Conservation (phyloP, 345 rosid genomes). For the Salix dunnii region DNA sequence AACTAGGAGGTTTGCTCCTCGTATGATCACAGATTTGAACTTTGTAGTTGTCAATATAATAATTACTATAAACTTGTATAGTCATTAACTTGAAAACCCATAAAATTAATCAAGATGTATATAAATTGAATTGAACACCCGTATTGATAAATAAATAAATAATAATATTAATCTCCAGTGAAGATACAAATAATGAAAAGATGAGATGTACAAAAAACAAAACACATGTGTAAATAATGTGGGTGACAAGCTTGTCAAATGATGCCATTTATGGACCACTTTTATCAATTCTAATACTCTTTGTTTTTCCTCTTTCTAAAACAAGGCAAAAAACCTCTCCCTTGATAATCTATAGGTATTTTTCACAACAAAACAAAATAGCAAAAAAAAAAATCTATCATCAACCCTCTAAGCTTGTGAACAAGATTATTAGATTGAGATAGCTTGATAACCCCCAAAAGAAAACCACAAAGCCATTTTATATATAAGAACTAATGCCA, state of each 20-base stretch:
- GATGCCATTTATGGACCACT: background rate
- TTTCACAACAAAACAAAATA: background rate
- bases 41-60: too few species aligned
- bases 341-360: background rate
- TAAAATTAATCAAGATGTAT: too few species aligned
- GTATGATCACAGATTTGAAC: too few species aligned
- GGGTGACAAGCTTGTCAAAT: background rate
- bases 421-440: too few species aligned
- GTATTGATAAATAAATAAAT: background rate
- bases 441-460: accelerated
- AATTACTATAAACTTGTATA: accelerated
- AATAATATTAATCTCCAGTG: background rate
- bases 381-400: background rate
- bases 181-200: background rate
- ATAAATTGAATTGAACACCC: too few species aligned
- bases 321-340: background rate
- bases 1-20: too few species aligned
- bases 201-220: background rate
- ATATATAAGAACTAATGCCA: too few species aligned
- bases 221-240: background rate
- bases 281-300: too few species aligned
- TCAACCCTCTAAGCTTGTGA: background rate
- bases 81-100: too few species aligned
- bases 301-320: background rate
- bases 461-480: too few species aligned